Evolutionary conservation across 352 stramenopile genomes (phyloP), one percentile per base, ranked within the genome.

Genomic region (Hyaloperonospora arabidopsidis): DNA sequence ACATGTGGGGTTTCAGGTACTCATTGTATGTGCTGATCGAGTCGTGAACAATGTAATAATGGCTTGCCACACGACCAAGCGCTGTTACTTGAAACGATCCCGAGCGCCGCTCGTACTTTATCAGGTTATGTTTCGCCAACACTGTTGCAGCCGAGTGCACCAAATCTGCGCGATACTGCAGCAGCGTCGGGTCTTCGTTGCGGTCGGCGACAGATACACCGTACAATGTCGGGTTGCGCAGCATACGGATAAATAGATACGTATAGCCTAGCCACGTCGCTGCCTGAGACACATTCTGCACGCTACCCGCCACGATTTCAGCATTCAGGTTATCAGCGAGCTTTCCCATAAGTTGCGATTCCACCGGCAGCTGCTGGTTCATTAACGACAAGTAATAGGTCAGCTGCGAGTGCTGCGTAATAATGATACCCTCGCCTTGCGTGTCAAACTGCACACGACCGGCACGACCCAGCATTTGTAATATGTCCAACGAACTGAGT

Each of bases 341-440:
- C 15, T 82, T 84, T 18, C 89, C 91, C 61, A 99, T 91, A 36
- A 98, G 63, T 75, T 99, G 97, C 48, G 91, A 98, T 66, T 99
- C 97, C n/a, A 99, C 95, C 8, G 97, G 97, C 29, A 99, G 80
- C 72, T 99, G 97, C 68, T 99, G 85, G 68, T 99, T 99, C 72
- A 98, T 99, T 10, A 99, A 73, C 21, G 93, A 98, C 28, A 99
- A 74, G 64, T 99, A 99, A 69, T 98, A 99, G 45, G 98, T 97
- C 36, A 99, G 72, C 69, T 99, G 95, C 1, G 86, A 92, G 67
- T 99, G 96, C 51, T 97, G 87, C 5, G 97, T 99, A 63, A 99
- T 96, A 70, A 99, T 98, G 68, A 99, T 99, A 29, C 96, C 97
- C 83, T 99, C 96, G 28, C 92, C 89, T 59, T 95, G 84, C 2